A percentile compares a stretch with the other conserved stretches of the same genome.
Evolutionary conservation across 768 basidiomycete genomes (phyloP).

Genomic region (Dioszegia hungarica): DNA sequence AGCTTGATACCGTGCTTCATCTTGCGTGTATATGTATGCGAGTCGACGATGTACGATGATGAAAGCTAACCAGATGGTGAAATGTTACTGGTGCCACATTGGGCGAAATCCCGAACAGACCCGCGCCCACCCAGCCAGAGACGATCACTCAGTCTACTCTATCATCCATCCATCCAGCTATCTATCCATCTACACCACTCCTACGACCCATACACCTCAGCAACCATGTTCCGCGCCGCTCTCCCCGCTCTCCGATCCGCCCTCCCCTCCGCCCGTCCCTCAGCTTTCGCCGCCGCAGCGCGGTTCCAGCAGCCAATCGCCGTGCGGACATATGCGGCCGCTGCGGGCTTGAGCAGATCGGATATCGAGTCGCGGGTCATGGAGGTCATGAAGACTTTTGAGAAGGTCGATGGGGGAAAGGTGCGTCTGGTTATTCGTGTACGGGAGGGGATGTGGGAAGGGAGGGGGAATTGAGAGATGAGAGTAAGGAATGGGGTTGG

Average conservation of each 20-base stretch:
- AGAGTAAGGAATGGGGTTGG: too few relatives aligned
- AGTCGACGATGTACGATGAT: background rate
- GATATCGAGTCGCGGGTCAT: constrained; percentile 69
- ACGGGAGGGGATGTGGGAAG: background rate
- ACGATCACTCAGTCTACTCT: background rate
- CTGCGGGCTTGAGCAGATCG: constrained; percentile 62
- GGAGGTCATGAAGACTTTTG: constrained; percentile 80
- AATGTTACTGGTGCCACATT: constrained; percentile 13
- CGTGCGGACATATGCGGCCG: constrained; percentile 59
- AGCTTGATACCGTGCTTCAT: constrained; percentile 96
- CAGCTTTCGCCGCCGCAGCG: constrained; percentile 6
- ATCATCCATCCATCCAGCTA: background rate
- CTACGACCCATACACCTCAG: constrained; percentile 4
- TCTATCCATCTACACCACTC: background rate
- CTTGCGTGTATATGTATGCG: background rate
- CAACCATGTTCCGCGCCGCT: constrained; percentile 32
- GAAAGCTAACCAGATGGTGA: too few relatives aligned
- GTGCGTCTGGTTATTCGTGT: constrained; percentile 47
- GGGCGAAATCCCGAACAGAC: background rate
- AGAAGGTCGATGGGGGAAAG: constrained; percentile 76
- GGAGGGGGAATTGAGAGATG: too few relatives aligned
- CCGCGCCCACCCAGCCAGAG: background rate
- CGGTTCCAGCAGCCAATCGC: constrained; percentile 10
- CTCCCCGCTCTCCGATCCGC: constrained; percentile 28
- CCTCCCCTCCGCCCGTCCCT: background rate